These are phyloP conservation scores for Cicer arietinum DNA, from an alignment of 306 rosid genomes.

Conservation along the genomic window DNA sequence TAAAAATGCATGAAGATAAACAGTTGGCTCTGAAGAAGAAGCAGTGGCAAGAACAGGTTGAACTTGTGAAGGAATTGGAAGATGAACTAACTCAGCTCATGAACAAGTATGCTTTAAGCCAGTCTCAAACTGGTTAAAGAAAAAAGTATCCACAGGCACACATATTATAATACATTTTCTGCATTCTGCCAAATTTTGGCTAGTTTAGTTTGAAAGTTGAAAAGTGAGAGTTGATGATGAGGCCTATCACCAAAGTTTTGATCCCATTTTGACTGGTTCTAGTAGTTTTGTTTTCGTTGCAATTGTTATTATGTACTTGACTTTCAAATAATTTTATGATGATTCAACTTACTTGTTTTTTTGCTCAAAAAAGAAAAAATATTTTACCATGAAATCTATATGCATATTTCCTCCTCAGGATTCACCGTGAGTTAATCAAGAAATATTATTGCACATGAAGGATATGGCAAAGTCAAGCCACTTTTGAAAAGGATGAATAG, in stretches of 20 bases:
- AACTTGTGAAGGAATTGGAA: conserved; percentile 50
- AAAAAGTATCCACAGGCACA: background rate
- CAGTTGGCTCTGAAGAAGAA: conserved; percentile 47
- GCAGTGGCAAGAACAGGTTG: conserved; percentile 45
- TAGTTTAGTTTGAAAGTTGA: background rate
- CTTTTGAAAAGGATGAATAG: too few relatives aligned
- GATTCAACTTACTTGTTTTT: background rate
- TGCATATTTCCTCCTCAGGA: background rate
- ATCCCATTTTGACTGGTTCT: conserved; percentile 11
- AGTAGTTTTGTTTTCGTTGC: background rate
- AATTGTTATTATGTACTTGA: background rate
- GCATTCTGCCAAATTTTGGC: background rate
- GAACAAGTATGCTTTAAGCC: conserved; percentile 31
- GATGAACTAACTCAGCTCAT: conserved; percentile 48
- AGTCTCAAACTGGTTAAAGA: background rate
- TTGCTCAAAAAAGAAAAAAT: background rate
- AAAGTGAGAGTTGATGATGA: background rate
- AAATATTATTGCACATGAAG: background rate
- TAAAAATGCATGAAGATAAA: conserved; percentile 39
- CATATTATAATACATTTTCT: background rate
- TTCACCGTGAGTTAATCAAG: background rate
- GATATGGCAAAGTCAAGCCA: too few relatives aligned
- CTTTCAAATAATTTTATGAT: background rate
- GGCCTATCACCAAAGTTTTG: conserved; percentile 22
- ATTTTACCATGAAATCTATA: background rate